Percentiles rank a stretch among this genome's conserved stretches.
Evolutionary conservation across 208 protist species (phyloP).

Genomic region (Trypanosoma boissoni): DNA sequence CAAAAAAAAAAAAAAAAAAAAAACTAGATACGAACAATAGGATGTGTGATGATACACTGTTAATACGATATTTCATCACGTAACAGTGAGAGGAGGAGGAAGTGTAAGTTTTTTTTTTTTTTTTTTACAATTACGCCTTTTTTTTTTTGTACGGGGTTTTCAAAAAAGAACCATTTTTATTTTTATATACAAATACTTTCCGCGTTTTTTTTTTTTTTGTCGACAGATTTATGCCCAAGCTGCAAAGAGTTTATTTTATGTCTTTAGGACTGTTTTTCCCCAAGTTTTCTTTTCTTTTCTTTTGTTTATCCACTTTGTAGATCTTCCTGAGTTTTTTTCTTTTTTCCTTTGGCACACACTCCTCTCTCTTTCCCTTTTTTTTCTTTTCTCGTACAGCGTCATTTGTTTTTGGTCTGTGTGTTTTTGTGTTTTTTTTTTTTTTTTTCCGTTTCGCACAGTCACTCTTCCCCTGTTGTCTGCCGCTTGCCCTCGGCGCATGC

Average conservation of each 20-base stretch:
- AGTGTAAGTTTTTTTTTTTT: slow-evolving; percentile 21
- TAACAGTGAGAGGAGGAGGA: too few relatives aligned
- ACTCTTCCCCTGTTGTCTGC: too few relatives aligned
- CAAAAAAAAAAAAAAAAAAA: not conserved
- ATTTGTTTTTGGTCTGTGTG: too few relatives aligned
- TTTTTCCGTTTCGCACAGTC: not conserved
- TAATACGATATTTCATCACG: too few relatives aligned
- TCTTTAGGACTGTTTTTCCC: not conserved
- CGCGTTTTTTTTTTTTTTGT: not conserved
- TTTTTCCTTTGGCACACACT: slow-evolving; percentile 13
- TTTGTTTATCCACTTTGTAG: not conserved
- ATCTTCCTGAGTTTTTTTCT: not conserved
- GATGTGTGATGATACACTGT: too few relatives aligned
- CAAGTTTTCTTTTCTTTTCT: slow-evolving; percentile 23
- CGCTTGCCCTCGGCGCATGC: too few relatives aligned
- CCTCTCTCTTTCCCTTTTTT: slow-evolving; percentile 14
- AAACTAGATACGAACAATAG: too few relatives aligned
- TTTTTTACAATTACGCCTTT: not conserved
- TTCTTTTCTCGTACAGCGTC: slow-evolving; percentile 9
- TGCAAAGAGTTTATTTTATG: too few relatives aligned
- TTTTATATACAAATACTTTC: not conserved
- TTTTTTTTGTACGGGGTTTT: not conserved
- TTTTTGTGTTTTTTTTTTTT: slow-evolving; percentile 2
- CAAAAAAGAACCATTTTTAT: not conserved
- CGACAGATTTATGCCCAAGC: too few relatives aligned